Evolutionary conservation across 169 alveolate species (phyloP), one percentile per base, ranked within the genome.

Genomic region (Cryptosporidium sp.): DNA sequence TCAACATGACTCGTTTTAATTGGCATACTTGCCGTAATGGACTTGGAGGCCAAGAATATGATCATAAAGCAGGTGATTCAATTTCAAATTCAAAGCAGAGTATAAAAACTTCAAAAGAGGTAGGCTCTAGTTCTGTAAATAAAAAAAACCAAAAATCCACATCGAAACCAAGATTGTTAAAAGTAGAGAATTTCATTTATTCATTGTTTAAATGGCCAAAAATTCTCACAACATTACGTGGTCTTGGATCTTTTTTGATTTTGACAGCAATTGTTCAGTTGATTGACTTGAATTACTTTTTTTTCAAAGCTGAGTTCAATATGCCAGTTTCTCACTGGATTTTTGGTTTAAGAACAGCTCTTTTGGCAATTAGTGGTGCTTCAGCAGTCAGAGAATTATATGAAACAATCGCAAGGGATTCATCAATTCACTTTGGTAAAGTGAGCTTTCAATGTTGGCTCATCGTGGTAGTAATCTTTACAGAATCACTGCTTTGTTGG

Each of bases 261-360:
- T 93, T 87, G 75, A 84, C 94, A 56, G 75, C 84, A 61, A 87
- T 94, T 84, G 94, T 93, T 51, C 92, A 94, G 62, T 62, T 92
- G 29, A 92, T 95, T 31, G 98, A 96, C 75, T 80, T 94, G 58
- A 94, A 92, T 48, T 94, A 93, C 85, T 96, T 96, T 91, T 95
- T 95, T 73, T 73, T 94, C 56, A 96, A 95, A 80, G 94, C 85
- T 52, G 92, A 94, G 48, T 89, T 96, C 52, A 80, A 93, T 91
- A 70, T 96, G 56, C 94, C 94, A n/a, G 85, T 95, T 18, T 84
- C 94, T 39, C 98, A 96, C 85, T 75, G 92, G 84, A 60, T 96
- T n/a, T 85, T 95, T 42, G 58, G 71, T 45, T 52, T 86, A 56
- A 85, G 98, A 86, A 93, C 95, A 14, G 73, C 92, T 44, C 75